These are phyloP conservation scores for Sordaria brevicollis DNA, from an alignment of 495 filamentous ascomycete genomes.

Conservation along the genomic window DNA sequence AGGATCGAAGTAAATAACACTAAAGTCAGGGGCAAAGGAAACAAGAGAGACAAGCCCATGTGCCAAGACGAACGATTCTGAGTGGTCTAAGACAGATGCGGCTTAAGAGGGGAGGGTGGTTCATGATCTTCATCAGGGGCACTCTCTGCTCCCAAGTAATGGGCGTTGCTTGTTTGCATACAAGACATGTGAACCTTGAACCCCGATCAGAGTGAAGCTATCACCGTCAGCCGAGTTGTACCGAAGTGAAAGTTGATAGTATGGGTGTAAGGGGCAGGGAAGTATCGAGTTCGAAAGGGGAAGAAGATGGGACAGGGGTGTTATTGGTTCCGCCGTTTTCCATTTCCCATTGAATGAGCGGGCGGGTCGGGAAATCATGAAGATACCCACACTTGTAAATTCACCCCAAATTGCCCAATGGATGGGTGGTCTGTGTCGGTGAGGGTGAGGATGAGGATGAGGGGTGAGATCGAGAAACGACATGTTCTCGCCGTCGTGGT, in stretches of 20 bases:
- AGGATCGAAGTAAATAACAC: neutral
- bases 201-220: neutral
- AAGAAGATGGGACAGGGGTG: neutral
- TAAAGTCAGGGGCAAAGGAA: neutral
- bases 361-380: neutral
- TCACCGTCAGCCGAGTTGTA: neutral
- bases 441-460: neutral
- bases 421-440: neutral
- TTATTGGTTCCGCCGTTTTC: neutral
- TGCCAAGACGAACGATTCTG: neutral
- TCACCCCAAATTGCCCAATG: neutral
- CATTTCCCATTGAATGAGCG: neutral
- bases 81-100: neutral
- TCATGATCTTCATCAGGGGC: neutral
- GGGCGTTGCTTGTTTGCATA: neutral
- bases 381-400: neutral
- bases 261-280: neutral
- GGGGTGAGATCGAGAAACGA: neutral
- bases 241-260: neutral
- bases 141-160: neutral
- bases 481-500: neutral
- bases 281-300: neutral
- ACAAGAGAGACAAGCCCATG: neutral
- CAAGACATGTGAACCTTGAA: neutral
- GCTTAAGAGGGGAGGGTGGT: neutral